Base-by-base conservation (phyloP, 2,329 filamentous ascomycete genomes). In the Penicillium palitans region DNA sequence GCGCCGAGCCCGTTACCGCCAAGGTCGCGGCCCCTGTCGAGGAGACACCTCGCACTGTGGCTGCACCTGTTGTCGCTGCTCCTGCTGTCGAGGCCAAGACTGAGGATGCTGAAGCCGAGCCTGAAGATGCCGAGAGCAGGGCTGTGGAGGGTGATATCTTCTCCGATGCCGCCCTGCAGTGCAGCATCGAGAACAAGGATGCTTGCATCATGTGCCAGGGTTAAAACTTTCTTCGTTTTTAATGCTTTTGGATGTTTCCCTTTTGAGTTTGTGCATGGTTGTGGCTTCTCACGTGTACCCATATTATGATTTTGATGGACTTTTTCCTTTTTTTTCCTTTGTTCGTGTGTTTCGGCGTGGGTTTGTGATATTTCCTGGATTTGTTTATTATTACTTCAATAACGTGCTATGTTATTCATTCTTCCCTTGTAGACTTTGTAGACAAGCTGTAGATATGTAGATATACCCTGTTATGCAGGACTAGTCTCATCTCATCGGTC, bases 131-230 rank as follows among this genome's bases (percentile, higher is more conserved):
- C 68, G 85, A 89, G 62, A 91, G 84, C 70, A 85, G 88, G 64
- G 87, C 89, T 66, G 85, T 90, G 12, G 93, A 97, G 76, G 86
- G 86, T 51, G 93, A 99, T 74, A 99, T 99, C 68, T 99, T 96
- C 77, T 93, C 93, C 0, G 90, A 98, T 68, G 91, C 93, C 58
- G 93, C 90, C 17, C 81, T 99, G 74, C 86, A 88, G 69, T 99
- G 95, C 83, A 97, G 93, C 79, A 98, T 99, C 76, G 93, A 98
- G 74, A 97, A 98, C 81, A 91, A 89, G 68, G 95, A 99, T 75
- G 84, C 89, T 48, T 99, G 95, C 75, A 75, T 96, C 65, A 98
- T 99, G 95, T 99, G 95, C 87, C 96, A 91, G 78, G 93, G 93
- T 81, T 98, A 84, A 76, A 63, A 63, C 4, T 53, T 25, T 6